Conservation (phyloP, 495 filamentous ascomycete species). For the Lophium mytilinum region DNA sequence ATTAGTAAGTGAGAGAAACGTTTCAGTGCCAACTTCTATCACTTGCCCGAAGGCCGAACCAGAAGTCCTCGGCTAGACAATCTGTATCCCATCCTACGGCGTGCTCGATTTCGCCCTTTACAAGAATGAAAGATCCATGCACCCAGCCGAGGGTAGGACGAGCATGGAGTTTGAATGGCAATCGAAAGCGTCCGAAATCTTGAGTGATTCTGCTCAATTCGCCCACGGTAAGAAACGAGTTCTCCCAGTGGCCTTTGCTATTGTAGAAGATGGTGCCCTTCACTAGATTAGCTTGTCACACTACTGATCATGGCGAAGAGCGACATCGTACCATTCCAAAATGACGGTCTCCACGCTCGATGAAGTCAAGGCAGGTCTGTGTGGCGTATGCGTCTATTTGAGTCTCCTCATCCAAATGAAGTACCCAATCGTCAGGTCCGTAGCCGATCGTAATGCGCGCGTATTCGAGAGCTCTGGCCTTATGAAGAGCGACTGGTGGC, state of each 20-base stretch:
- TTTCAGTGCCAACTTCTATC: neutral
- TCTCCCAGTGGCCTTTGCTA: neutral
- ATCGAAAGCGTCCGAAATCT: neutral
- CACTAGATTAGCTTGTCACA: neutral
- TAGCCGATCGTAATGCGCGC: neutral
- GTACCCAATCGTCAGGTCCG: neutral
- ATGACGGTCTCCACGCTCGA: neutral
- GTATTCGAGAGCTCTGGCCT: neutral
- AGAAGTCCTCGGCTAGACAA: neutral
- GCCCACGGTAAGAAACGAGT: neutral
- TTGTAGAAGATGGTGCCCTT: constrained; percentile 1
- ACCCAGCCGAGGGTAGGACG: neutral
- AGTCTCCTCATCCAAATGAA: neutral
- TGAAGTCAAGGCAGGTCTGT: neutral
- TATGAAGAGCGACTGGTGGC: neutral
- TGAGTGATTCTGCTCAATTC: neutral
- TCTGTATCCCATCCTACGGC: neutral
- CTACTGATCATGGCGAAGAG: neutral
- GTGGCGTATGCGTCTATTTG: neutral
- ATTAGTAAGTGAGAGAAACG: too few species aligned
- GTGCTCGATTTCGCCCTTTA: neutral
- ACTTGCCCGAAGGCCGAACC: neutral
- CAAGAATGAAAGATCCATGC: neutral
- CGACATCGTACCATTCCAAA: neutral
- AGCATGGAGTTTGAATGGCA: neutral